Evolutionary conservation across 2,329 filamentous ascomycete species (phyloP), one percentile per base, ranked within the genome.

Genomic region (Fusarium globosum): DNA sequence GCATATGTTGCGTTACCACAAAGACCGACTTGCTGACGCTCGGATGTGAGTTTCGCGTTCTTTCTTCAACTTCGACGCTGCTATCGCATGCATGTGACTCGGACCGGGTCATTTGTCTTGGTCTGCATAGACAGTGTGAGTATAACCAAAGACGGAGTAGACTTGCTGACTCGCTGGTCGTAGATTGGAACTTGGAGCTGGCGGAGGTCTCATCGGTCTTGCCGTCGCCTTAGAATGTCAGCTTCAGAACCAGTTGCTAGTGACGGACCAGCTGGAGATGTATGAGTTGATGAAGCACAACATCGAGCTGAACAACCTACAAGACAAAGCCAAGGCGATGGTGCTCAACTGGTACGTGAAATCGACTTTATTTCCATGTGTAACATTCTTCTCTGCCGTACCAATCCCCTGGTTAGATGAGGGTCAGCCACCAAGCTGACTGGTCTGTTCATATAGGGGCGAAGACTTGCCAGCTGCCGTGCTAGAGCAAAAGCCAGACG

Each of bases 261-360:
- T 98, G 79, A 98, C 96, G 7, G 96, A 99, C 83, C 95, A 97
- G 84, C 80, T 89, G 69, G 90, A 93, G 69, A 98, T 99, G 95
- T 86, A 95, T 68, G 85, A 89, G 38, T 86, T 99, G 76, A 97
- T 98, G 93, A 84, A 92, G 80, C 90, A 91, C 80, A 99, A 99
- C 82, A 94, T 97, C 78, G 81, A 84, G n/a, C 86, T 98, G 71
- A 99, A 99, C 80, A 82, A 85, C 38, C 87, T 98, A 28, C 83
- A 89, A 41, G 84, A 85, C 43, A 87, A 84, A 68, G 93, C 93
- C 52, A 85, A 87, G 73, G 89, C 94, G 21, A 85, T 89, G 61
- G 86, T 97, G 33, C 88, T 98, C 74, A 93, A 98, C 81, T 98
- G 96, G 96, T 92, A 80, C 77, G 88, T 86, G 61, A 28, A 48